Conservation (phyloP, 1,139 yeast species). For the Suhomyces terraborum region DNA sequence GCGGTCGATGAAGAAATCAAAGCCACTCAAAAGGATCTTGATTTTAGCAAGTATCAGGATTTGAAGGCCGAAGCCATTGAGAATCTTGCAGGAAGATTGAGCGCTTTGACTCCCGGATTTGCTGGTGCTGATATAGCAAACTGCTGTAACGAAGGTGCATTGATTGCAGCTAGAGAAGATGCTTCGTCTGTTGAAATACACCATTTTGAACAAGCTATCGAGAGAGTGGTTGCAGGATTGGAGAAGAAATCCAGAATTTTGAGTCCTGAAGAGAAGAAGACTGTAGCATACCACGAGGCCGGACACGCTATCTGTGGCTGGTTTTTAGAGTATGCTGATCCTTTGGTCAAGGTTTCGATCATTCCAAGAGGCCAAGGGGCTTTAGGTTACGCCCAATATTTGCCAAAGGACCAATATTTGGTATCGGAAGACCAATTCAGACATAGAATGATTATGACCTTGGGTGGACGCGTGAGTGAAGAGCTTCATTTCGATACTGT, state of each 20-base stretch:
- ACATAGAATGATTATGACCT: conserved; percentile 94
- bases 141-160: conserved; percentile 95
- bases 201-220: conserved; percentile 95
- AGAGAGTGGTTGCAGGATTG: conserved; percentile 93
- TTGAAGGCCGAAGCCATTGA: conserved; percentile 52
- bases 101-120: conserved; percentile 96
- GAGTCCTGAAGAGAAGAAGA: conserved; percentile 78
- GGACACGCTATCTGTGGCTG: conserved; percentile 99
- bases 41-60: conserved; percentile 52
- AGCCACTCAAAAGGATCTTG: conserved; percentile 41
- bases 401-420: conserved; percentile 93
- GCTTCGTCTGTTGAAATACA: conserved; percentile 66
- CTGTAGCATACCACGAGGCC: conserved; percentile 97
- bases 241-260: conserved; percentile 87
- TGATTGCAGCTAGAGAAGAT: conserved; percentile 87
- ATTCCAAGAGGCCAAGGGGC: conserved; percentile 98
- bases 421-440: conserved; percentile 74
- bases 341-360: conserved; percentile 89
- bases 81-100: conserved; percentile 77
- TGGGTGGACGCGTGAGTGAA: conserved; percentile 96
- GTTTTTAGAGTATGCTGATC: conserved; percentile 88
- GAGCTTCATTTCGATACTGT: conserved; percentile 87
- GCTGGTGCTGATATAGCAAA: conserved; percentile 98
- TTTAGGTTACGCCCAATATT: conserved; percentile 93
- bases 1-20: conserved; percentile 47